Conservation (phyloP, 805 yeast genomes). For the Wickerhamiella brachini region DNA sequence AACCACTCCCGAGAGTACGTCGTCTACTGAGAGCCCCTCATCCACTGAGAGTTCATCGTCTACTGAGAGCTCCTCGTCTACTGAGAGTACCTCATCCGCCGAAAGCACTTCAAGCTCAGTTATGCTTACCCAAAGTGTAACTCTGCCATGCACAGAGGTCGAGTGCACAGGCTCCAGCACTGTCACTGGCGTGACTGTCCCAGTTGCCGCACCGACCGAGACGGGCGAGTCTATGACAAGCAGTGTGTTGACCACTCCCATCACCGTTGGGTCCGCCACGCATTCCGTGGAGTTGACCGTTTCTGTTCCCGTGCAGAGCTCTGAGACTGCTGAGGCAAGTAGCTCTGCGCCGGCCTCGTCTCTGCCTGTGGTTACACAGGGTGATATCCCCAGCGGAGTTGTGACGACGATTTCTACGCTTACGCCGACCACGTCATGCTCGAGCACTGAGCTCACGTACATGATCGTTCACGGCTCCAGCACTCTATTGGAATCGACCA, state of each 20-base stretch:
- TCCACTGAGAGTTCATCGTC: background rate
- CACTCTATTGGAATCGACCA: slow-evolving; percentile 7
- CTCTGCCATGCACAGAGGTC: slow-evolving; percentile 9
- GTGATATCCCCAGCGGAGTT: slow-evolving; percentile 2
- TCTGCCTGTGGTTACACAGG: background rate
- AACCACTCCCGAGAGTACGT: background rate
- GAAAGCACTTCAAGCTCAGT: background rate
- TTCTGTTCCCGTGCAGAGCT: slow-evolving; percentile 1
- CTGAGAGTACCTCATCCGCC: background rate
- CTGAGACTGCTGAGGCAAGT: background rate
- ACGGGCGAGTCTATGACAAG: slow-evolving; percentile 6
- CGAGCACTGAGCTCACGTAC: slow-evolving; percentile 9
- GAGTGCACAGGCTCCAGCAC: slow-evolving; percentile 5
- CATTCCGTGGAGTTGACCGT: slow-evolving; percentile 3
- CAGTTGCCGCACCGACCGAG: slow-evolving; percentile 7
- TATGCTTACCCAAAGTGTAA: background rate
- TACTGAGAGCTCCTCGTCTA: background rate
- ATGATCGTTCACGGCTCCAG: slow-evolving; percentile 8
- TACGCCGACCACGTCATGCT: slow-evolving; percentile 9
- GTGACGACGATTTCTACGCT: slow-evolving; percentile 11
- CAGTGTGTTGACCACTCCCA: background rate
- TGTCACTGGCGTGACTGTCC: slow-evolving; percentile 8
- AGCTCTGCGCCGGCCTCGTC: background rate
- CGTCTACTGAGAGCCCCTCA: background rate
- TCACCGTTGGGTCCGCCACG: slow-evolving; percentile 4